Evolutionary conservation across 352 stramenopile genomes (phyloP).

Genomic region (Pythium rhizo-oryzae): DNA sequence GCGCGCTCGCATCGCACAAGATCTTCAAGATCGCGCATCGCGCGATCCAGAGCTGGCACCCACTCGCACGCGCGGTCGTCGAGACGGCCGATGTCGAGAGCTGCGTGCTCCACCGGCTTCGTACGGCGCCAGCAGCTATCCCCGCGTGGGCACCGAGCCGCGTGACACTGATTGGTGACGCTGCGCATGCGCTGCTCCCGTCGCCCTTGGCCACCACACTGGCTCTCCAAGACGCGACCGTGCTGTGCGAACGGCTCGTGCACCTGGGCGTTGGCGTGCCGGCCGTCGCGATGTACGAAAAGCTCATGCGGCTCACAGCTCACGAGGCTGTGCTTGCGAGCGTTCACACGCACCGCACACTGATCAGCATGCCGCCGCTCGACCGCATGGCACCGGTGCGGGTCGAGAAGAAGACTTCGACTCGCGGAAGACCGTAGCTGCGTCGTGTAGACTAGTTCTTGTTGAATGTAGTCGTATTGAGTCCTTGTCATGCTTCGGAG

Average conservation of each 20-base stretch:
- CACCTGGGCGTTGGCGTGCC: conserved; percentile 51
- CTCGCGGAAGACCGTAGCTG: background rate
- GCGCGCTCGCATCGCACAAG: conserved; percentile 42
- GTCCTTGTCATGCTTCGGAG: too few species aligned
- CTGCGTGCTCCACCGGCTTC: conserved; percentile 61
- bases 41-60: conserved; percentile 51
- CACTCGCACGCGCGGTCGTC: conserved; percentile 45
- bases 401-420: background rate
- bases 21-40: conserved; percentile 47
- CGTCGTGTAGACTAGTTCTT: too few species aligned
- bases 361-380: background rate
- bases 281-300: conserved; percentile 23
- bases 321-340: background rate
- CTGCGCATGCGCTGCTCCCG: conserved; percentile 58
- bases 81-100: conserved; percentile 42
- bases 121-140: conserved; percentile 54
- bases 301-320: background rate
- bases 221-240: conserved; percentile 48
- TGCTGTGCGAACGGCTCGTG: conserved; percentile 43
- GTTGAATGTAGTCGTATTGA: too few species aligned
- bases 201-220: conserved; percentile 59
- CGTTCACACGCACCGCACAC: background rate
- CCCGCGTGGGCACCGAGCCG: conserved; percentile 42
- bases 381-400: background rate
- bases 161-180: conserved; percentile 62